A percentile compares a stretch with the other conserved stretches of the same genome.
phyloP scores from a whole-genome alignment of 345 rosid species.

The Boechera divaricarpa region DNA sequence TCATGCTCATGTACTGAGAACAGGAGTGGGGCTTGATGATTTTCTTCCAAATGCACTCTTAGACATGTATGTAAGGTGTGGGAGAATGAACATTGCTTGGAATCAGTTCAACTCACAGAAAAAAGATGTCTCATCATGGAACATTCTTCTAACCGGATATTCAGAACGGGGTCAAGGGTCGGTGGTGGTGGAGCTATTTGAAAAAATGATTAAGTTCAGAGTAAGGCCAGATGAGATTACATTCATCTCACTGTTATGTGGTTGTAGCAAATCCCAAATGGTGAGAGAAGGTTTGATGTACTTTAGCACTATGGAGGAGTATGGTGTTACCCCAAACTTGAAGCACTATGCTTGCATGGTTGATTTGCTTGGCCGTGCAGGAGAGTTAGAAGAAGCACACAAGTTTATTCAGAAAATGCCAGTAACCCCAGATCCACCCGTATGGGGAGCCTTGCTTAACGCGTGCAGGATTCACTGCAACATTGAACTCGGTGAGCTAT shows the following conservation, averaged over 20 bases:
- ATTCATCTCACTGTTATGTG: conserved; percentile 73
- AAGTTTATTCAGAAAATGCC: conserved; percentile 68
- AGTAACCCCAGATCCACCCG: conserved; percentile 67
- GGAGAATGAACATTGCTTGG: conserved; percentile 67
- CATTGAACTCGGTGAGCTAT: conserved; percentile 65
- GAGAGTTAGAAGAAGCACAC: conserved; percentile 67
- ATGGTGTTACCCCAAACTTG: conserved; percentile 65
- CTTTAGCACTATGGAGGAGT: conserved; percentile 63
- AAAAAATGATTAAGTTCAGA: conserved; percentile 61
- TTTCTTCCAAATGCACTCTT: conserved; percentile 71
- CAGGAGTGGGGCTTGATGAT: conserved; percentile 57
- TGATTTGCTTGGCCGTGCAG: conserved; percentile 84
- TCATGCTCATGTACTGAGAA: conserved; percentile 71
- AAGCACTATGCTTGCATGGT: conserved; percentile 86
- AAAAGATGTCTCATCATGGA: conserved; percentile 80
- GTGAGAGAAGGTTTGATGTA: conserved; percentile 66
- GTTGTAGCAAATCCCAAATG: conserved; percentile 84
- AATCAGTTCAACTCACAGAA: conserved; percentile 61
- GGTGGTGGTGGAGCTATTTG: conserved; percentile 62
- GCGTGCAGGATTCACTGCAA: conserved; percentile 71
- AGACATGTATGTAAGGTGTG: conserved; percentile 86
- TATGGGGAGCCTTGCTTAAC: conserved; percentile 88
- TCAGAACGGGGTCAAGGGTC: conserved; percentile 69
- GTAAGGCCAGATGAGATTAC: conserved; percentile 75
- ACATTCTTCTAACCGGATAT: conserved; percentile 74